Evolutionary conservation across 805 yeast species (phyloP).

Genomic region (Nakazawaea anatomiae): DNA sequence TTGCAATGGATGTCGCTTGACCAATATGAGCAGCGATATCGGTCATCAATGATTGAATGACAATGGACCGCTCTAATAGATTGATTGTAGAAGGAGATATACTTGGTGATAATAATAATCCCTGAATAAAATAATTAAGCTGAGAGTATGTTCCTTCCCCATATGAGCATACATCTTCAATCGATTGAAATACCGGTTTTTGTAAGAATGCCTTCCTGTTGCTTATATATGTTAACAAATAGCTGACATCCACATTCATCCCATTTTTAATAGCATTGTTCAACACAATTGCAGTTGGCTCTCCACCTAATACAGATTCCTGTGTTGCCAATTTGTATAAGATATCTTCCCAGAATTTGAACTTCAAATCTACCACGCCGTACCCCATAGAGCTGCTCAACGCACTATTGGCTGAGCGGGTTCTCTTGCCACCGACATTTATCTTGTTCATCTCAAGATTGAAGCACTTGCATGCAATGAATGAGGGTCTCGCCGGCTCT

Average conservation of each 20-base stretch:
- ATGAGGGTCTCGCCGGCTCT: constrained; percentile 52
- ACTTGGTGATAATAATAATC: constrained; percentile 48
- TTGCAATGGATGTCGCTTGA: constrained; percentile 69
- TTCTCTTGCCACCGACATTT: constrained; percentile 22
- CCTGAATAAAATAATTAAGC: constrained; percentile 60
- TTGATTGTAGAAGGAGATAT: constrained; percentile 50
- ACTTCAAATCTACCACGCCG: constrained; percentile 45
- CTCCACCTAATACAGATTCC: constrained; percentile 33
- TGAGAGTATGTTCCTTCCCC: constrained; percentile 82
- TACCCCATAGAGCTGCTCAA: constrained; percentile 21
- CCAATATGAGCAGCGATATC: constrained; percentile 78
- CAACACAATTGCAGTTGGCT: constrained; percentile 60
- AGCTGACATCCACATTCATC: constrained; percentile 43
- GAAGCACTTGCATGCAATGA: constrained; percentile 59
- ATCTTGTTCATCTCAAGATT: constrained; percentile 57
- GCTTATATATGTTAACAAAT: constrained; percentile 54
- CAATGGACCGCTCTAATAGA: constrained; percentile 39
- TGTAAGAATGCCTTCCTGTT: constrained; percentile 50
- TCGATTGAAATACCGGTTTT: constrained; percentile 36
- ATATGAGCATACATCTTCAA: constrained; percentile 60
- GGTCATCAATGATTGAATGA: constrained; percentile 37
- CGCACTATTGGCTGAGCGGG: constrained; percentile 24
- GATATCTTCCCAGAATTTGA: constrained; percentile 71
- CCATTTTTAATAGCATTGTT: constrained; percentile 45
- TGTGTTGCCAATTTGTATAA: constrained; percentile 38